A percentile compares a stretch with the other conserved stretches of the same genome.
Evolutionary conservation across 2,329 filamentous ascomycete species (phyloP).

Genomic region (Rasamsonia emersonii): DNA sequence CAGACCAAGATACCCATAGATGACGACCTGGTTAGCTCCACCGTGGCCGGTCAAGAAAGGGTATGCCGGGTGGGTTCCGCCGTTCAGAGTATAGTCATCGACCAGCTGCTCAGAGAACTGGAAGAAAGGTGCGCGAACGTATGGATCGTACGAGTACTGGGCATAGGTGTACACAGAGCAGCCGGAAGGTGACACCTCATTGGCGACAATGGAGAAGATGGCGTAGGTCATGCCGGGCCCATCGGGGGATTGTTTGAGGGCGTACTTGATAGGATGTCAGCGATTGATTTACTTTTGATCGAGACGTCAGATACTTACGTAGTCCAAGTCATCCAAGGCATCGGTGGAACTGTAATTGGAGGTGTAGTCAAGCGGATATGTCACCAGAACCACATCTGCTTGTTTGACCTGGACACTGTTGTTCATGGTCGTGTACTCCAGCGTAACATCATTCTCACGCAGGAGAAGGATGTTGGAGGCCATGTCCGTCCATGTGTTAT

Average conservation of each 20-base stretch:
- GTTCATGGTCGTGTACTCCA: constrained; percentile 60
- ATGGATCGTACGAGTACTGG: constrained; percentile 55
- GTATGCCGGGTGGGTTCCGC: constrained; percentile 59
- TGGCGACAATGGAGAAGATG: constrained; percentile 59
- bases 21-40: constrained; percentile 57
- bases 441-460: constrained; percentile 51
- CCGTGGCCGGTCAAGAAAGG: constrained; percentile 65
- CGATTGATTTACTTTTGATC: background rate
- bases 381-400: constrained; percentile 60
- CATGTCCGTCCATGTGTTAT: constrained; percentile 52
- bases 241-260: constrained; percentile 57
- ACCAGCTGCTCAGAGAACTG: constrained; percentile 62
- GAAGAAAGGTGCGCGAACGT: constrained; percentile 58
- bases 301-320: constrained; percentile 32
- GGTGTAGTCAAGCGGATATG: constrained; percentile 55
- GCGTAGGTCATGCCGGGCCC: constrained; percentile 68
- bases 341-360: constrained; percentile 43
- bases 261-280: constrained; percentile 41
- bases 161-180: constrained; percentile 62
- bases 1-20: constrained; percentile 60
- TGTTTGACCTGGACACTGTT: constrained; percentile 60
- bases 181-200: constrained; percentile 55
- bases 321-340: constrained; percentile 53
- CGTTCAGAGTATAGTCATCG: constrained; percentile 53
- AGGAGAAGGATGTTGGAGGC: constrained; percentile 49